Percentiles rank a stretch among this genome's conserved stretches.
Evolutionary conservation across 2,329 filamentous ascomycete species (phyloP).

Genomic region (Hypoxylon sp.): DNA sequence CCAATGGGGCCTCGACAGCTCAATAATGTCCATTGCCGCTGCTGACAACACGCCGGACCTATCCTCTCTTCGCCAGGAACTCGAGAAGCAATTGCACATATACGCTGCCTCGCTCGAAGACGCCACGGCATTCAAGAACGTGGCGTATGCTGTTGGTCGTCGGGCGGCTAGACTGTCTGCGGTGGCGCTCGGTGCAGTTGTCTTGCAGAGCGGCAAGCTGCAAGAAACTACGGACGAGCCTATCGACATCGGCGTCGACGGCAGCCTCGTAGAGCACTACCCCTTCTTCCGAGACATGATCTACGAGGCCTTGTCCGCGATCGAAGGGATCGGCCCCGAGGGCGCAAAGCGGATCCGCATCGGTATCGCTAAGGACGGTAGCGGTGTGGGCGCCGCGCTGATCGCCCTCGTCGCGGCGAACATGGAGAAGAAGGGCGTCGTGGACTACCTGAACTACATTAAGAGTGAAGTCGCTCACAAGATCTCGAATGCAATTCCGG

Average conservation of each 20-base stretch:
- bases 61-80: conserved; percentile 79
- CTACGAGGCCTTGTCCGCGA: conserved; percentile 81
- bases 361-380: conserved; percentile 96
- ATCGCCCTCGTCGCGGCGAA: conserved; percentile 90
- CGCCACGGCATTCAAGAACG: conserved; percentile 86
- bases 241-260: conserved; percentile 92
- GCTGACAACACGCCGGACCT: conserved; percentile 82
- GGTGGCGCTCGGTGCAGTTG: conserved; percentile 87
- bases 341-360: conserved; percentile 92
- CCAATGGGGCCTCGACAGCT: conserved; percentile 92
- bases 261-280: conserved; percentile 95
- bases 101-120: conserved; percentile 85
- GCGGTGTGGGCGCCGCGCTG: conserved; percentile 92
- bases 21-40: conserved; percentile 88
- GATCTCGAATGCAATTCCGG: conserved; percentile 46
- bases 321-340: conserved; percentile 81
- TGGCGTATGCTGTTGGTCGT: conserved; percentile 86
- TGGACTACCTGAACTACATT: conserved; percentile 61
- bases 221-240: conserved; percentile 75
- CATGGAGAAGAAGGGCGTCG: conserved; percentile 65
- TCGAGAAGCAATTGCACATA: conserved; percentile 83
- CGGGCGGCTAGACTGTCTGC: conserved; percentile 90
- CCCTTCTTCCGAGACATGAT: conserved; percentile 92
- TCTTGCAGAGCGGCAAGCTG: conserved; percentile 84
- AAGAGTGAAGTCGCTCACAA: conserved; percentile 58